These are phyloP conservation scores for Mortierella polycephala DNA, from an alignment of 371 early-diverging fungal genomes.

Conservation along the genomic window DNA sequence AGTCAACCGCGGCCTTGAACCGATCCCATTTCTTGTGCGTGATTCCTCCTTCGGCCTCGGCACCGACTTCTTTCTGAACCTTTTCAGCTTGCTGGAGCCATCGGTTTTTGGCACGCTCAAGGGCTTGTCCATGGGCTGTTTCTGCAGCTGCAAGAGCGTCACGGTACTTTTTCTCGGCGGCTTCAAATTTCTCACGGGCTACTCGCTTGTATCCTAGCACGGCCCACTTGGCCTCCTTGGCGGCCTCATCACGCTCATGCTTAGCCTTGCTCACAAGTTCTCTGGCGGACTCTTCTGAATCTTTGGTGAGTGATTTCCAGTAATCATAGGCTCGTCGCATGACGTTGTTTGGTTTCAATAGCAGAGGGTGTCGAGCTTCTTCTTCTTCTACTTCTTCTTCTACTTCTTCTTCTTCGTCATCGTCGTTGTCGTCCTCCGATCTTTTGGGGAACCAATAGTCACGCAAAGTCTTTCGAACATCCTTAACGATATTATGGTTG, in stretches of 20 bases:
- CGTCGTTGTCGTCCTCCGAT: background rate
- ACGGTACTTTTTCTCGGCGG: conserved; percentile 27
- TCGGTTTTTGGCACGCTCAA: conserved; percentile 17
- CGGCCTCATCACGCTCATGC: conserved; percentile 34
- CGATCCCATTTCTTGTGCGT: conserved; percentile 32
- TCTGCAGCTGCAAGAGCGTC: conserved; percentile 29
- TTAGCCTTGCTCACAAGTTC: conserved; percentile 34
- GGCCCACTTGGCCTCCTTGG: conserved; percentile 44
- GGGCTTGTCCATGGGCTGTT: conserved; percentile 22
- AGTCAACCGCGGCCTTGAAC: conserved; percentile 40
- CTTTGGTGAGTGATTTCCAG: conserved; percentile 46
- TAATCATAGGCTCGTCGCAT: conserved; percentile 50
- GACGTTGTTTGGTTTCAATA: conserved; percentile 18
- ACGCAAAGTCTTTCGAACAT: conserved; percentile 36
- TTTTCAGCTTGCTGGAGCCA: conserved; percentile 32
- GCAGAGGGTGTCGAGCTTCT: conserved; percentile 6
- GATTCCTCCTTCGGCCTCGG: conserved; percentile 14
- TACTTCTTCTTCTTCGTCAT: background rate
- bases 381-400: conserved; percentile 8
- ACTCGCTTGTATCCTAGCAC: conserved; percentile 28
- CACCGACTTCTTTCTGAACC: conserved; percentile 29
- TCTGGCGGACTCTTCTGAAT: conserved; percentile 38
- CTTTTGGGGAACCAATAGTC: conserved; percentile 45
- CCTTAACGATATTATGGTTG: conserved; percentile 5
- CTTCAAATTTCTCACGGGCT: conserved; percentile 19